Conservation (phyloP, 768 basidiomycete species). For the Kwoniella pini region DNA sequence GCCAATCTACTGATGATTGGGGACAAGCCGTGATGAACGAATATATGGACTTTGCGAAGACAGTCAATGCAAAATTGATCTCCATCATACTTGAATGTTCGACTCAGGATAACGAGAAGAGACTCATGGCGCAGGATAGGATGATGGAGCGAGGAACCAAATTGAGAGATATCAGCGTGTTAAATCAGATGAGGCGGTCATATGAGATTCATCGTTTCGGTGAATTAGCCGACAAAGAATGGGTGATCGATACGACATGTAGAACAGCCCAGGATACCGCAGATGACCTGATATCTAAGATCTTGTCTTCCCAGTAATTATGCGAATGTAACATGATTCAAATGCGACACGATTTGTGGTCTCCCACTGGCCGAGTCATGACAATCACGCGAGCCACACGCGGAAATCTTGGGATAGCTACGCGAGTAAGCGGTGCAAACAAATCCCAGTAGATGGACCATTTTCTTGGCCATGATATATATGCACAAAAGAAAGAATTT, state of each 20-base stretch:
- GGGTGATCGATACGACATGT: no score
- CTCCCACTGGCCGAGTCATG: neutral
- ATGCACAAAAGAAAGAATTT: neutral
- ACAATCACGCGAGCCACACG: neutral
- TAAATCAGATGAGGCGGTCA: neutral
- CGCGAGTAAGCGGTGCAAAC: no score
- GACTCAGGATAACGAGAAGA: neutral
- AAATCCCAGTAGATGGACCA: no score
- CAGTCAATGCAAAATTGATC: neutral
- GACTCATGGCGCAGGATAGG: neutral
- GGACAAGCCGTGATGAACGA: conserved; percentile 13
- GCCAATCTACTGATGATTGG: neutral
- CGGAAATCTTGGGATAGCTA: neutral
- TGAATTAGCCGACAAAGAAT: neutral
- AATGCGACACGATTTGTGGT: no score
- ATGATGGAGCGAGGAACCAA: neutral
- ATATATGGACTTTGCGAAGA: conserved; percentile 11
- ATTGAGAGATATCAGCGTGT: neutral
- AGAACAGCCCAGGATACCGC: no score
- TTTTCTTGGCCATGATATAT: neutral
- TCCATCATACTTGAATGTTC: conserved; percentile 20
- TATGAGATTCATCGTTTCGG: neutral
- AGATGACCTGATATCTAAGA: no score
- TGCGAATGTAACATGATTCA: no score
- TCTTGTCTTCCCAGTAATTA: neutral